These are phyloP conservation scores for Aethionema arabicum DNA, from an alignment of 345 rosid genomes.

Conservation along the genomic window DNA sequence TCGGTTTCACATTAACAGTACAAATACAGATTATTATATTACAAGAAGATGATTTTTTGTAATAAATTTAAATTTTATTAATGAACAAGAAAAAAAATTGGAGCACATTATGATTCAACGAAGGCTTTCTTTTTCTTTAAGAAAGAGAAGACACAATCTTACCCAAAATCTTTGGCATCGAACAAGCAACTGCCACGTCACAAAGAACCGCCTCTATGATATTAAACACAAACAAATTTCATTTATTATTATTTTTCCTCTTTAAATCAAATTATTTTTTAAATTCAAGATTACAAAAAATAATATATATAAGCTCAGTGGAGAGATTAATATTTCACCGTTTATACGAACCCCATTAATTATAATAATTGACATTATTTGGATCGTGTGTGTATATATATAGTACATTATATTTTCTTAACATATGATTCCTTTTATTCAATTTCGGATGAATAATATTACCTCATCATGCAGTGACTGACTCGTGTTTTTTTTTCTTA, in stretches of 20 bases:
- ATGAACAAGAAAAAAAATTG: slow-evolving; percentile 26
- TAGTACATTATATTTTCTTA: too few relatives aligned
- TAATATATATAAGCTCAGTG: neutral
- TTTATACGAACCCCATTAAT: neutral
- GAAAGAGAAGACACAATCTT: slow-evolving; percentile 34
- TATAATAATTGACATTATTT: slow-evolving; percentile 6
- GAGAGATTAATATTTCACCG: slow-evolving; percentile 1
- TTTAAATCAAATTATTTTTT: slow-evolving; percentile 3
- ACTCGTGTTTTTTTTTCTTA: neutral
- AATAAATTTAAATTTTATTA: neutral
- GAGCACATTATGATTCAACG: slow-evolving; percentile 29
- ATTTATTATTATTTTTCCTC: neutral
- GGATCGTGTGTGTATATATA: neutral
- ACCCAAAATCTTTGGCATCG: slow-evolving; percentile 31
- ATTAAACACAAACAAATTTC: slow-evolving; percentile 20
- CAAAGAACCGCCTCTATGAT: slow-evolving; percentile 15
- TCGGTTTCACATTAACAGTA: neutral
- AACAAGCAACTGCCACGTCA: slow-evolving; percentile 34
- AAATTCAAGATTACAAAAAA: neutral
- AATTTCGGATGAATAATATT: slow-evolving; percentile 20
- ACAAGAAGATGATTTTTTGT: neutral
- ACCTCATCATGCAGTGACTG: slow-evolving; percentile 14
- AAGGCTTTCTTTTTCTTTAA: slow-evolving; percentile 27
- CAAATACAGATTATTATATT: neutral
- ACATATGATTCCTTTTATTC: neutral